Percentiles rank a stretch among this genome's conserved stretches.
These are phyloP conservation scores for Cucurbita pepo DNA, from an alignment of 306 rosid genomes.

Conservation along the genomic window DNA sequence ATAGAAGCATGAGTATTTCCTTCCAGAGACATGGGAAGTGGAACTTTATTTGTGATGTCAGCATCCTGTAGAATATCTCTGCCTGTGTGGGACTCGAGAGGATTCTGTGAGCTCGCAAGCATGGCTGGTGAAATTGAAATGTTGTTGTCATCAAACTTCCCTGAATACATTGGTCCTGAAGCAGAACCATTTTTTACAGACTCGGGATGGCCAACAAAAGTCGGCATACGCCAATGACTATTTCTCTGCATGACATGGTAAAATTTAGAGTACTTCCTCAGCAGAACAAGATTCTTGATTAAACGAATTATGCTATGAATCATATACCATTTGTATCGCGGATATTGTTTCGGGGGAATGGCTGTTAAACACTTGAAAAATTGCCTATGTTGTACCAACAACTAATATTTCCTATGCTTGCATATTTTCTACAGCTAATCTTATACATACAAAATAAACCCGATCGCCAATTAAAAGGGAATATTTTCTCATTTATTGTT, in stretches of 20 bases:
- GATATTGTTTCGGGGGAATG: too few relatives aligned
- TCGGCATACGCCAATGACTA: slow-evolving; percentile 93
- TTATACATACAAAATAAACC: not conserved
- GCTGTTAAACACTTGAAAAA: too few relatives aligned
- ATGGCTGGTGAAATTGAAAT: slow-evolving; percentile 43
- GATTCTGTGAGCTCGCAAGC: slow-evolving; percentile 36
- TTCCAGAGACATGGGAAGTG: slow-evolving; percentile 35
- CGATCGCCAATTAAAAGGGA: too few relatives aligned
- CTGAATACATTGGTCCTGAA: slow-evolving; percentile 46
- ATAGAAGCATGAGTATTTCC: slow-evolving; percentile 36
- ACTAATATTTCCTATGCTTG: slow-evolving; percentile 1
- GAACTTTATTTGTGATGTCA: slow-evolving; percentile 40
- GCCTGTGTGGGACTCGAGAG: slow-evolving; percentile 39
- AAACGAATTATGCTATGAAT: not conserved
- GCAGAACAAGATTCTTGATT: not conserved
- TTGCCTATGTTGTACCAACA: not conserved
- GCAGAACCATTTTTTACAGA: slow-evolving; percentile 49
- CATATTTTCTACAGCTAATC: not conserved
- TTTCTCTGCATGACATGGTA: slow-evolving; percentile 53
- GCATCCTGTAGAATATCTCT: slow-evolving; percentile 47
- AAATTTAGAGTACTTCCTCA: not conserved
- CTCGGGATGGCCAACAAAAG: slow-evolving; percentile 54
- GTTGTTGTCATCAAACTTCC: slow-evolving; percentile 64
- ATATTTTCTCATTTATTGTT: too few relatives aligned
- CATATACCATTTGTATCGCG: not conserved